Evolutionary conservation across 495 filamentous ascomycete genomes (phyloP).

Genomic region (Aspergillus haitiensis): DNA sequence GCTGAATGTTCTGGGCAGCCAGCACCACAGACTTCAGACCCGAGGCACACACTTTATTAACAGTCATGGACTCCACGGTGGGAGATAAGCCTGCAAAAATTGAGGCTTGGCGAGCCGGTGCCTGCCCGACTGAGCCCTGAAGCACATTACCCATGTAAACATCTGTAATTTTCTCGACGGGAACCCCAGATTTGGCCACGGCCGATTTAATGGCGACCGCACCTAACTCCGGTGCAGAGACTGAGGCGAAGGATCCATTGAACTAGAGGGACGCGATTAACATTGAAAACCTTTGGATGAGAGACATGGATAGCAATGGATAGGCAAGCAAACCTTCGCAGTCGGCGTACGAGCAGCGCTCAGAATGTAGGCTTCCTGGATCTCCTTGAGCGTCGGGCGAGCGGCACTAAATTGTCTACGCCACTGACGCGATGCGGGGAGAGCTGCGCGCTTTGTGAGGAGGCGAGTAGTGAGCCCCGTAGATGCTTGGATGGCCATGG

Average conservation of each 20-base stretch:
- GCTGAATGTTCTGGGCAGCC: constrained; percentile 90
- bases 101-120: constrained; percentile 86
- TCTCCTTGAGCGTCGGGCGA: constrained; percentile 58
- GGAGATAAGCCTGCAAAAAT: constrained; percentile 82
- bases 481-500: constrained; percentile 29
- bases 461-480: constrained; percentile 32
- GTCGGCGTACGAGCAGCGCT: constrained; percentile 85
- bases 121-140: constrained; percentile 77
- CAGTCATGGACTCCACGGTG: constrained; percentile 78
- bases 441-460: constrained; percentile 29
- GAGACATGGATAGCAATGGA: not conserved
- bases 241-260: constrained; percentile 80
- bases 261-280: constrained; percentile 57
- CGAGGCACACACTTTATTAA: constrained; percentile 98
- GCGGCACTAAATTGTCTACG: constrained; percentile 69
- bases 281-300: not conserved
- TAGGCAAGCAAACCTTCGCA: constrained; percentile 60
- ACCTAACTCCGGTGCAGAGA: constrained; percentile 82
- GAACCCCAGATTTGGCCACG: constrained; percentile 76
- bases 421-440: constrained; percentile 49
- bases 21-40: constrained; percentile 88
- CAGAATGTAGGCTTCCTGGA: constrained; percentile 88
- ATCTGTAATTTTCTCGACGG: constrained; percentile 73
- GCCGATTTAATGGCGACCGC: constrained; percentile 88
- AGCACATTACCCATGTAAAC: constrained; percentile 99